phyloP scores from a whole-genome alignment of 225 moss, liverwort and hornwort genomes.

The Physcomitrellopsis africana region DNA sequence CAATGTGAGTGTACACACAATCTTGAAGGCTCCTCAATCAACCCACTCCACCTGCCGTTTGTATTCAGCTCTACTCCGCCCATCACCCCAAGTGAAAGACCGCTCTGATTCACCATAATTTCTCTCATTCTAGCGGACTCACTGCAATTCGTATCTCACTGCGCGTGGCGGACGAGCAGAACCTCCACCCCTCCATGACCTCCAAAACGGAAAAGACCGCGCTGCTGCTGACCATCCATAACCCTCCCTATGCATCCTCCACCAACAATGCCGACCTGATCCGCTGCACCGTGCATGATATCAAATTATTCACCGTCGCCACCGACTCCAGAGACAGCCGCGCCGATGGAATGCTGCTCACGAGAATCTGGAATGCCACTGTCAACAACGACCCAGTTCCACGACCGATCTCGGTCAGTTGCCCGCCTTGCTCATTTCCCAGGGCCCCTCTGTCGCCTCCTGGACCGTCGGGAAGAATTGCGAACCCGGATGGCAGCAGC shows the following conservation, averaged over 20 bases:
- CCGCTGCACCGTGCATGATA: slow-evolving; percentile 53
- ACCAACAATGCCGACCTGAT: slow-evolving; percentile 50
- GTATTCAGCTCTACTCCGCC: neutral
- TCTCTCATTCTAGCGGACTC: neutral
- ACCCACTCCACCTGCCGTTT: slow-evolving; percentile 5
- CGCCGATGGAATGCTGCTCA: slow-evolving; percentile 60
- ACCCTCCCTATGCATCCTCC: slow-evolving; percentile 28
- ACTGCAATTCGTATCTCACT: slow-evolving; percentile 13
- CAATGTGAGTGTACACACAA: slow-evolving; percentile 65
- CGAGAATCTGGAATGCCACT: slow-evolving; percentile 60
- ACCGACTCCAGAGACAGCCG: slow-evolving; percentile 59
- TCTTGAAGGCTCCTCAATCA: slow-evolving; percentile 55
- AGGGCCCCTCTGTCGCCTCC: slow-evolving; percentile 10
- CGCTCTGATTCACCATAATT: neutral
- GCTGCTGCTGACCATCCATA: too few relatives aligned
- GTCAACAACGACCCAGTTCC: slow-evolving; percentile 55
- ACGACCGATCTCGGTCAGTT: slow-evolving; percentile 35
- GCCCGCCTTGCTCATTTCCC: slow-evolving; percentile 19
- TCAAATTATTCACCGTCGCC: slow-evolving; percentile 65
- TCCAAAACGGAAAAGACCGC: slow-evolving; percentile 11
- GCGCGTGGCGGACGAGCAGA: slow-evolving; percentile 19
- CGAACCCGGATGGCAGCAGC: slow-evolving; percentile 60
- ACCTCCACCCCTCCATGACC: neutral
- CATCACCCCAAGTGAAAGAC: slow-evolving; percentile 7
- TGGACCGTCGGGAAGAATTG: slow-evolving; percentile 56